Conservation (phyloP, 2,329 filamentous ascomycete genomes). For the Nemania sp. region DNA sequence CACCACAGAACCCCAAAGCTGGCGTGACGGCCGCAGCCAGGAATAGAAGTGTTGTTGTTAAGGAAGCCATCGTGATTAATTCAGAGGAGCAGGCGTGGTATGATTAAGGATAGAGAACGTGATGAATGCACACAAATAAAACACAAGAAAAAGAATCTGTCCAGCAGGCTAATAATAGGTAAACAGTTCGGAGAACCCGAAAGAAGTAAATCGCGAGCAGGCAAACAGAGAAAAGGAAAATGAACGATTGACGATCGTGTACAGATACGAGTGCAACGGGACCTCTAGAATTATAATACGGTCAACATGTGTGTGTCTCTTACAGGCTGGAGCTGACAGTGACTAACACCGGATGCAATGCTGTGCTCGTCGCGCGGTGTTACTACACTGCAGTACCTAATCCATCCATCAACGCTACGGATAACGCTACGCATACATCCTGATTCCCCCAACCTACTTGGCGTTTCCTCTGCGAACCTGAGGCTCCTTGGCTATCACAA, state of each 20-base stretch:
- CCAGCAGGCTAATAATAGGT: constrained; percentile 14
- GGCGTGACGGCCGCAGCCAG: constrained; percentile 47
- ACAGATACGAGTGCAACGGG: not conserved
- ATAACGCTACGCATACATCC: no score
- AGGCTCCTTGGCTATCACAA: constrained; percentile 33
- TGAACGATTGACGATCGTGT: not conserved
- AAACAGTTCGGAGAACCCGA: not conserved
- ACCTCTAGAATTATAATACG: constrained; percentile 20
- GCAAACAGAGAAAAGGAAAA: not conserved
- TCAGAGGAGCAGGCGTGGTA: not conserved
- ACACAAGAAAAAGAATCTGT: not conserved
- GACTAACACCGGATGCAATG: constrained; percentile 10
- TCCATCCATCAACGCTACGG: no score
- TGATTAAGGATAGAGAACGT: not conserved
- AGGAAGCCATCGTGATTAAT: constrained; percentile 39
- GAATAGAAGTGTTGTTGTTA: constrained; percentile 40
- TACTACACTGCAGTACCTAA: no score
- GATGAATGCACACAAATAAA: not conserved
- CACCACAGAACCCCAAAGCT: constrained; percentile 48
- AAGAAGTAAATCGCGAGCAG: not conserved
- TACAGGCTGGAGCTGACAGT: not conserved
- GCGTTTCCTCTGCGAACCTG: constrained; percentile 26
- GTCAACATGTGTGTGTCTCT: constrained; percentile 5
- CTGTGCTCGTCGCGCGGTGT: not conserved
- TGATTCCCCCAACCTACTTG: constrained; percentile 21